phyloP scores from a whole-genome alignment of 164 flowering plant species.

The Hamamelis virginiana region DNA sequence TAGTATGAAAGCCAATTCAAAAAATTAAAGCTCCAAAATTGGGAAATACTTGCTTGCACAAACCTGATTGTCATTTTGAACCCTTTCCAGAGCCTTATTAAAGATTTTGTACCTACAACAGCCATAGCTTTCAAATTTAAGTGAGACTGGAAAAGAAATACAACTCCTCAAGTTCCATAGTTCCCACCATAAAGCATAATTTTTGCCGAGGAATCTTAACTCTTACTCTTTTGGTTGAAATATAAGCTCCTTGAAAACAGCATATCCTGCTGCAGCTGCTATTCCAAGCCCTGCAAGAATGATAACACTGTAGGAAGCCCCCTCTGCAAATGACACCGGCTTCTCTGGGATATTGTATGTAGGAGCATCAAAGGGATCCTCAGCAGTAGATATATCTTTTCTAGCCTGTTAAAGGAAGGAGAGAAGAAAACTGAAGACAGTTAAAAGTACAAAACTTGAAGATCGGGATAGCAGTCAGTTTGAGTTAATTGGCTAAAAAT shows the following conservation, averaged over 20 bases:
- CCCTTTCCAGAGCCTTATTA: constrained; percentile 69
- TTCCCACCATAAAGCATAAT: not conserved
- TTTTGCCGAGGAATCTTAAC: not conserved
- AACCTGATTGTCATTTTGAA: constrained; percentile 87
- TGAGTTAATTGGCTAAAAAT: not conserved
- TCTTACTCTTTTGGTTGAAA: constrained; percentile 90
- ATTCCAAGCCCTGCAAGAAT: constrained; percentile 90
- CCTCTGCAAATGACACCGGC: constrained; percentile 89
- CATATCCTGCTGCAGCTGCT: constrained; percentile 87
- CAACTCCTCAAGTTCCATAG: not conserved
- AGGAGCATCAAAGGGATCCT: constrained; percentile 97
- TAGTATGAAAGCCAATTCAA: no score
- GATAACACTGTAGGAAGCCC: constrained; percentile 80
- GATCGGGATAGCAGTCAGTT: not conserved
- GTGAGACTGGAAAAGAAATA: not conserved
- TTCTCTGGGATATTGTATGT: constrained; percentile 95
- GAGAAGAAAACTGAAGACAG: not conserved
- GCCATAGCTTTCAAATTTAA: not conserved
- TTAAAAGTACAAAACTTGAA: not conserved
- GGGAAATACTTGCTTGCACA: constrained; percentile 13
- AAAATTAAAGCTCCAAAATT: no score
- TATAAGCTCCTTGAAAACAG: constrained; percentile 82
- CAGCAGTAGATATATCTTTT: constrained; percentile 71
- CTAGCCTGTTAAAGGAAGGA: constrained; percentile 34
- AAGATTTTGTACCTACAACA: constrained; percentile 80